These are phyloP conservation scores for Talaromyces amestolkiae DNA, from an alignment of 2,329 filamentous ascomycete species.

Conservation along the genomic window DNA sequence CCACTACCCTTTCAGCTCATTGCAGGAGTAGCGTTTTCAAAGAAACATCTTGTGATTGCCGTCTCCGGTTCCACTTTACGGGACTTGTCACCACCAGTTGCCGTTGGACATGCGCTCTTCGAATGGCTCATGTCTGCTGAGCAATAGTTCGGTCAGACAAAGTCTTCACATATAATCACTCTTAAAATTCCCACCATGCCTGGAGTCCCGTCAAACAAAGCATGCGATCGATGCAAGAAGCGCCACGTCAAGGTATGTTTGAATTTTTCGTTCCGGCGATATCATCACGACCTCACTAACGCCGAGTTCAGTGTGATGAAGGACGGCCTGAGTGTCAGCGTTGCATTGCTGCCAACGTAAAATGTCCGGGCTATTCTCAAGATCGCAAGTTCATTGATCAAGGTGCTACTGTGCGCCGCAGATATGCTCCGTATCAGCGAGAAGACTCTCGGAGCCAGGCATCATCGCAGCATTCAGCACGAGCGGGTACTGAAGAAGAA, in stretches of 20 bases:
- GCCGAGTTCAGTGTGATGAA: slow-evolving; percentile 38
- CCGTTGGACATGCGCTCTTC: neutral
- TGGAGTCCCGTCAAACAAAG: slow-evolving; percentile 41
- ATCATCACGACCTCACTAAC: neutral
- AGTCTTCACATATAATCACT: neutral
- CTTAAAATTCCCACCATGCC: slow-evolving; percentile 30
- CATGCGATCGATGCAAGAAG: slow-evolving; percentile 42
- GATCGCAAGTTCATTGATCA: slow-evolving; percentile 46
- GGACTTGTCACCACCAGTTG: neutral
- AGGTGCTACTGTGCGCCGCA: slow-evolving; percentile 39
- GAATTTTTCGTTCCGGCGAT: neutral
- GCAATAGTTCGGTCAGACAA: neutral
- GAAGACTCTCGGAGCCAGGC: neutral
- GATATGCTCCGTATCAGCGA: slow-evolving; percentile 41
- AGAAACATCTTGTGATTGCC: neutral
- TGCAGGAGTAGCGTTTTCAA: neutral
- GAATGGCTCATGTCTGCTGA: neutral
- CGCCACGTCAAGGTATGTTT: slow-evolving; percentile 36
- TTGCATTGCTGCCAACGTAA: slow-evolving; percentile 36
- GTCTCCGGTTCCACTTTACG: neutral
- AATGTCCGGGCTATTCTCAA: slow-evolving; percentile 44
- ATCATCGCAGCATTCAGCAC: neutral
- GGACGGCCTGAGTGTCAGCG: slow-evolving; percentile 39
- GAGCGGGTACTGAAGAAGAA: neutral
- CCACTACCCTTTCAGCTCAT: too few species aligned